A percentile compares a stretch with the other conserved stretches of the same genome.
These are phyloP conservation scores for Vitellaria paradoxa DNA, from an alignment of 179 eudicot genomes.

Conservation along the genomic window DNA sequence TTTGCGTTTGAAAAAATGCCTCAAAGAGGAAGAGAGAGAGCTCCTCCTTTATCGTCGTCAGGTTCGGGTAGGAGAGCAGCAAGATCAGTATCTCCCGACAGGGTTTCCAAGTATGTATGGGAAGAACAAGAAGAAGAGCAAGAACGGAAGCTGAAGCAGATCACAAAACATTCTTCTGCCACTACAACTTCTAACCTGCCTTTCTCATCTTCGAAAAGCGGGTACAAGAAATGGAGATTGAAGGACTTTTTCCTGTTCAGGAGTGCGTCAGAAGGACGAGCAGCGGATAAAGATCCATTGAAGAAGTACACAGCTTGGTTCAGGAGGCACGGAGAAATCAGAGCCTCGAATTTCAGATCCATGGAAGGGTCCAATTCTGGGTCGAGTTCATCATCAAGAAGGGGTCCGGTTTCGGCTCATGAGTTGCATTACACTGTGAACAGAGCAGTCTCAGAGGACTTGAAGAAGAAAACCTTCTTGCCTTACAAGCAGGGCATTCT, in stretches of 20 bases:
- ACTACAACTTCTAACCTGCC: no score
- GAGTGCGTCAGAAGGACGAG: constrained; percentile 78
- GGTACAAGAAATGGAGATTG: constrained; percentile 55
- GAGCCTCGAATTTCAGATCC: constrained; percentile 14
- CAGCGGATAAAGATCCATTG: constrained; percentile 52
- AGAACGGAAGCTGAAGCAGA: neutral
- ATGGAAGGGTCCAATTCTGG: constrained; percentile 11
- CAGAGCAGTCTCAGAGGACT: constrained; percentile 34
- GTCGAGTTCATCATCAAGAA: neutral
- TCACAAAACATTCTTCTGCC: constrained; percentile 6
- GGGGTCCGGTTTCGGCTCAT: constrained; percentile 13
- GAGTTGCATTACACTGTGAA: constrained; percentile 19
- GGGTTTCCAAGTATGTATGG: constrained; percentile 25
- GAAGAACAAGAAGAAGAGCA: constrained; percentile 11
- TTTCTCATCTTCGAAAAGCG: neutral
- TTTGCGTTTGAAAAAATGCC: neutral
- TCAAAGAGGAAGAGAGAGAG: constrained; percentile 5
- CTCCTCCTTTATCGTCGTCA: no score
- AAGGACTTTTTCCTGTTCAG: constrained; percentile 70
- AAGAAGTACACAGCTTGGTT: constrained; percentile 37
- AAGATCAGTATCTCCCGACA: constrained; percentile 49
- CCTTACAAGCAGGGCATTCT: constrained; percentile 44
- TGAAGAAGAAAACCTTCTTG: constrained; percentile 46
- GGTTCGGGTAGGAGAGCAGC: constrained; percentile 13
- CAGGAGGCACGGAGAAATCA: constrained; percentile 23